Evolutionary conservation across 2,329 filamentous ascomycete species (phyloP).

Genomic region (Pseudogymnoascus pannorum): DNA sequence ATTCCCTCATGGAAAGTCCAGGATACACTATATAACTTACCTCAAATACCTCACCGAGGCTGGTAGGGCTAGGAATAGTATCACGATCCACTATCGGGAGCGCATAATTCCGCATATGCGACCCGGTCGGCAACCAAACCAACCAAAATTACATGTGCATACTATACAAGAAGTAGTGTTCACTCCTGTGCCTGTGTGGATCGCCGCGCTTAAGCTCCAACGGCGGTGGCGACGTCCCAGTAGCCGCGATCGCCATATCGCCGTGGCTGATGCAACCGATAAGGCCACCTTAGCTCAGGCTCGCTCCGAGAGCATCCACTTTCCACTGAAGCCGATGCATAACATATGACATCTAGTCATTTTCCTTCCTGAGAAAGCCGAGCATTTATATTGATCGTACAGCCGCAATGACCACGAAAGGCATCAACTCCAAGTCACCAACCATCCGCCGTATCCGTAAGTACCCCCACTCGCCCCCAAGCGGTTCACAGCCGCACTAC

Average conservation of each 20-base stretch:
- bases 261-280: background rate
- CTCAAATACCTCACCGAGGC: background rate
- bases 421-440: slow-evolving; percentile 66
- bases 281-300: slow-evolving; percentile 5
- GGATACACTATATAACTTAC: background rate
- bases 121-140: background rate
- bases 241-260: slow-evolving; percentile 4
- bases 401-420: background rate
- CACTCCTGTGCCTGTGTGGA: slow-evolving; percentile 1
- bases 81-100: background rate
- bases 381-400: slow-evolving; percentile 2
- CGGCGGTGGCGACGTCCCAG: background rate
- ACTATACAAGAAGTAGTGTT: background rate
- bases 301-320: background rate
- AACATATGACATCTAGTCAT: background rate
- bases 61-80: background rate
- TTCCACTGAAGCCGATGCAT: background rate
- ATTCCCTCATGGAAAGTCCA: background rate
- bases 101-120: background rate
- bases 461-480: slow-evolving; percentile 24
- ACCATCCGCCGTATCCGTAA: slow-evolving; percentile 78
- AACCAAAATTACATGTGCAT: background rate
- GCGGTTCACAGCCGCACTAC: background rate
- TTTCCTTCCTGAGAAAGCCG: background rate
- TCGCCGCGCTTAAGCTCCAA: slow-evolving; percentile 5